Evolutionary conservation across 164 flowering plant species (phyloP).

Genomic region (Platanus orientalis): DNA sequence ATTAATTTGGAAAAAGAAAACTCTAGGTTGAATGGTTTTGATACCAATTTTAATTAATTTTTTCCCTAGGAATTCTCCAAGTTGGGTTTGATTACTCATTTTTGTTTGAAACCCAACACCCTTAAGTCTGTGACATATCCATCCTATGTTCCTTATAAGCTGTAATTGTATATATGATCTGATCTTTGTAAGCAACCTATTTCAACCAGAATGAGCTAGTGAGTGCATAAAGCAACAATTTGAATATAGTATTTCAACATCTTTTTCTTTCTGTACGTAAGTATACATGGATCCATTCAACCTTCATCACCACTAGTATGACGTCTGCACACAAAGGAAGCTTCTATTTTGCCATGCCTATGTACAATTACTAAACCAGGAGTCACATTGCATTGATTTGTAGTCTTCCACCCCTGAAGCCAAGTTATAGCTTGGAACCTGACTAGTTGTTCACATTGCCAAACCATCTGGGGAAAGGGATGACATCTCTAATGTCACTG

Average conservation of each 20-base stretch:
- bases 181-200: too few relatives aligned
- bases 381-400: background rate
- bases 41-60: too few relatives aligned
- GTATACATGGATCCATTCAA: background rate
- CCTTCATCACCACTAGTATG: background rate
- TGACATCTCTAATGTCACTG: conserved; percentile 54
- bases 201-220: background rate
- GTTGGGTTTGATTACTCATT: too few relatives aligned
- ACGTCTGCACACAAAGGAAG: background rate
- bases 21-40: too few relatives aligned
- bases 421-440: background rate
- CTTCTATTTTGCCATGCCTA: background rate
- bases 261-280: background rate
- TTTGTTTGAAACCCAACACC: too few relatives aligned
- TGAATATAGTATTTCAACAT: background rate
- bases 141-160: too few relatives aligned
- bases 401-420: background rate
- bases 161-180: too few relatives aligned
- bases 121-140: too few relatives aligned
- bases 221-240: background rate
- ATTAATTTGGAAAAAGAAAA: too few relatives aligned
- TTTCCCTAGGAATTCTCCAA: too few relatives aligned
- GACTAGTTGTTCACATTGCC: conserved; percentile 39
- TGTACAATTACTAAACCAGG: background rate
- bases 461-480: conserved; percentile 72